phyloP scores from a whole-genome alignment of 345 rosid species.

The Arabis alpina region DNA sequence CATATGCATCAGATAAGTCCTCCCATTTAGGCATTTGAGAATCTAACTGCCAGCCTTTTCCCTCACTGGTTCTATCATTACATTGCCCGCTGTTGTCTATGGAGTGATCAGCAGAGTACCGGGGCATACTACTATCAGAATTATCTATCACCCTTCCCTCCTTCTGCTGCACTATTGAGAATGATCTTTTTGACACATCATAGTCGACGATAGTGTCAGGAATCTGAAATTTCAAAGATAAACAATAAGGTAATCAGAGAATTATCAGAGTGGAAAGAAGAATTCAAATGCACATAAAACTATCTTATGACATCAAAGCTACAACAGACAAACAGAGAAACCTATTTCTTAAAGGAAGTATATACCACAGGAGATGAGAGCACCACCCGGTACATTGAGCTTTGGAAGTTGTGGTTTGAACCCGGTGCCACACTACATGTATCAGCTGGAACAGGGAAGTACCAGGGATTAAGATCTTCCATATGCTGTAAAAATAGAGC shows the following conservation, averaged over 20 bases:
- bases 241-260: constrained; percentile 2
- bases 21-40: constrained; percentile 48
- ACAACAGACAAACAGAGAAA: background rate
- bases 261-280: background rate
- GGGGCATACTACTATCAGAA: constrained; percentile 39
- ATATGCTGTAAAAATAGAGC: constrained; percentile 27
- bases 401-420: constrained; percentile 78
- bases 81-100: constrained; percentile 26
- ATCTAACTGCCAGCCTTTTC: constrained; percentile 29
- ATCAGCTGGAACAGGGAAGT: constrained; percentile 77
- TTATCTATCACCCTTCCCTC: constrained; percentile 40
- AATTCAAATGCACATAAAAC: background rate
- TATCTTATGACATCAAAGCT: constrained; percentile 21
- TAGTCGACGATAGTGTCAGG: constrained; percentile 87
- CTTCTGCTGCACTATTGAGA: constrained; percentile 71
- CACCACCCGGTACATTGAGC: constrained; percentile 68
- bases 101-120: constrained; percentile 35
- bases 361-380: constrained; percentile 94
- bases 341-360: constrained; percentile 29
- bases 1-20: constrained; percentile 57
- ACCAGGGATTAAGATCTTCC: constrained; percentile 76
- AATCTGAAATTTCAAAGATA: constrained; percentile 57
- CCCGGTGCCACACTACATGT: constrained; percentile 67
- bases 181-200: constrained; percentile 61
- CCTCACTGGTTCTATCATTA: constrained; percentile 31